A percentile compares a stretch with the other conserved stretches of the same genome.
Conservation (phyloP, 148 eudicot genomes). For the Pouteria glomerata region DNA sequence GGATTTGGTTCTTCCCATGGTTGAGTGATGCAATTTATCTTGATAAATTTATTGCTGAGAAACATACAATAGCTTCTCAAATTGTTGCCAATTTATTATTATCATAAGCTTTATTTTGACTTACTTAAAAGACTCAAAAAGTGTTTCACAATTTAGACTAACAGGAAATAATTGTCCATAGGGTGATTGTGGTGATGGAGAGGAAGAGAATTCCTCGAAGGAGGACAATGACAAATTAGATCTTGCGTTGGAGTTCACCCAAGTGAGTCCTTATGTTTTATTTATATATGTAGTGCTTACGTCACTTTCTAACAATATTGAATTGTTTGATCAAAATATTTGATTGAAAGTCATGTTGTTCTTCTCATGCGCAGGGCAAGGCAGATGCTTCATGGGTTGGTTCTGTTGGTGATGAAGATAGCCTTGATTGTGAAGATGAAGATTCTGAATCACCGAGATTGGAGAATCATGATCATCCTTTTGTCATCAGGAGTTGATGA, state of each 20-base stretch:
- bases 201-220: slow-evolving; percentile 18
- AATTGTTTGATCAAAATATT: not conserved
- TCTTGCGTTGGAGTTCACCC: slow-evolving; percentile 23
- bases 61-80: too few relatives aligned
- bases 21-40: not conserved
- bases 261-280: slow-evolving; percentile 31
- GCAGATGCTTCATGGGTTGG: slow-evolving; percentile 26
- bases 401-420: slow-evolving; percentile 35
- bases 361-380: slow-evolving; percentile 36
- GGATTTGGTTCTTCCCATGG: not conserved
- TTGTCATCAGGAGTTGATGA: slow-evolving; percentile 7
- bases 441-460: slow-evolving; percentile 18
- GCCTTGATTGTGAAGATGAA: slow-evolving; percentile 30
- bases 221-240: slow-evolving; percentile 24
- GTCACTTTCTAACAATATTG: not conserved
- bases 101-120: not conserved
- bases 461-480: slow-evolving; percentile 19
- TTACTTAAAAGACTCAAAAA: too few relatives aligned
- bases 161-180: slow-evolving; percentile 11
- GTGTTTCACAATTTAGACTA: not conserved
- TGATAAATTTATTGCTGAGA: not conserved
- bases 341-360: not conserved
- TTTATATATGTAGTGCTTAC: not conserved
- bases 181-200: slow-evolving; percentile 33
- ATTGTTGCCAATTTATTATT: not conserved